A percentile compares a stretch with the other conserved stretches of the same genome.
These are phyloP conservation scores for Aulographum hederae DNA, from an alignment of 2,329 filamentous ascomycete genomes.

Conservation along the genomic window DNA sequence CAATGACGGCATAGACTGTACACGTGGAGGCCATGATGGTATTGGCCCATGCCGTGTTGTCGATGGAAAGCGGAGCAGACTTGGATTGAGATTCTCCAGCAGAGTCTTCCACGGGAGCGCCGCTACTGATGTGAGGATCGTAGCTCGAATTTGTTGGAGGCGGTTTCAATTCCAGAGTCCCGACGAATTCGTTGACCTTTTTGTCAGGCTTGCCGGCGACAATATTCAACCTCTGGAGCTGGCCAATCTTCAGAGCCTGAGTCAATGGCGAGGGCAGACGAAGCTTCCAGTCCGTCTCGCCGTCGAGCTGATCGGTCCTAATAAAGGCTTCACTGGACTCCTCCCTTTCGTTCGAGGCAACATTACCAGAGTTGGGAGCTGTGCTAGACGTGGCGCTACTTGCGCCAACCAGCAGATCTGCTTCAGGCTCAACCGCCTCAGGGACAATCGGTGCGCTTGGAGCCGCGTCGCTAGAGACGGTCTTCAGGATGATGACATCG, in stretches of 20 bases:
- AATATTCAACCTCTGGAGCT: constrained; percentile 49
- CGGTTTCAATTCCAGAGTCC: constrained; percentile 61
- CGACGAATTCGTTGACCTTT: constrained; percentile 86
- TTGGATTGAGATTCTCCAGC: constrained; percentile 15
- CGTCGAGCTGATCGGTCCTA: constrained; percentile 88
- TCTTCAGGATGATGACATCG: constrained; percentile 85
- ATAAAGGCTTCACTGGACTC: constrained; percentile 84
- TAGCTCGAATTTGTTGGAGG: constrained; percentile 12
- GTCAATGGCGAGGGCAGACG: constrained; percentile 73
- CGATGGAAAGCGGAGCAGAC: constrained; percentile 66
- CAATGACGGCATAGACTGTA: constrained; percentile 69
- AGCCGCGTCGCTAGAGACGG: constrained; percentile 27
- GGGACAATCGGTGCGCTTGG: constrained; percentile 3
- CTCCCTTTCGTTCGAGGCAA: constrained; percentile 9
- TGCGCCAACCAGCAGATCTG: constrained; percentile 1
- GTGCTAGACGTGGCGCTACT: background rate
- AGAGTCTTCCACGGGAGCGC: constrained; percentile 1
- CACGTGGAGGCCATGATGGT: constrained; percentile 91
- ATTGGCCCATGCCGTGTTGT: constrained; percentile 98
- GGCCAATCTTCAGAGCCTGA: constrained; percentile 54
- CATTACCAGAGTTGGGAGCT: constrained; percentile 1
- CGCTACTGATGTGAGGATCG: no score
- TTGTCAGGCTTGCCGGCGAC: constrained; percentile 81
- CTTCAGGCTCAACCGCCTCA: constrained; percentile 1
- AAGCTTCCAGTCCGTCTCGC: constrained; percentile 97